These are phyloP conservation scores for Ceratocystis alfenasii DNA, from an alignment of 2,329 filamentous ascomycete genomes.

Conservation along the genomic window DNA sequence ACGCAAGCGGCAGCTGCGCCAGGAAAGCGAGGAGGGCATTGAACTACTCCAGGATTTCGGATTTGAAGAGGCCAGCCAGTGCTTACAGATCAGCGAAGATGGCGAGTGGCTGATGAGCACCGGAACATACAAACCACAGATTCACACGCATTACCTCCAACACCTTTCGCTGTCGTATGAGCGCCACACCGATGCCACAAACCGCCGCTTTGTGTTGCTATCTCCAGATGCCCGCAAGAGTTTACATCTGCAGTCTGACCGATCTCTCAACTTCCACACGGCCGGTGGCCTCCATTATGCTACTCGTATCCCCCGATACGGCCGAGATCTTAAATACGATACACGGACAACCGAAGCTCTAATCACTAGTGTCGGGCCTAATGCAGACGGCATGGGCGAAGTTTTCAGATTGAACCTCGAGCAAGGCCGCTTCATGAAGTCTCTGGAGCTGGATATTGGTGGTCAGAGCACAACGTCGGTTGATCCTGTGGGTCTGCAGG, in stretches of 20 bases:
- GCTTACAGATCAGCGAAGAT: constrained; percentile 82
- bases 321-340: constrained; percentile 79
- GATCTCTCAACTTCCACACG: constrained; percentile 86
- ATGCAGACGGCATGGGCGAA: constrained; percentile 74
- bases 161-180: constrained; percentile 89
- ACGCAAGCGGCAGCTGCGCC: constrained; percentile 81
- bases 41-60: constrained; percentile 96
- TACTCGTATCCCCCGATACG: constrained; percentile 83
- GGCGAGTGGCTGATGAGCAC: constrained; percentile 96
- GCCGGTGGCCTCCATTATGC: constrained; percentile 77
- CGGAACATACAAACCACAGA: constrained; percentile 63
- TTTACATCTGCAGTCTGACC: constrained; percentile 82
- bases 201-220: constrained; percentile 80
- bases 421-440: constrained; percentile 83
- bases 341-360: constrained; percentile 71
- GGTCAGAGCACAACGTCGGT: constrained; percentile 40
- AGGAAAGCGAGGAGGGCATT: constrained; percentile 84
- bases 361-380: constrained; percentile 76
- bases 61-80: constrained; percentile 89
- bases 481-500: constrained; percentile 65
- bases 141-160: constrained; percentile 89
- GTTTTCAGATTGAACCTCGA: constrained; percentile 90
- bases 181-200: constrained; percentile 81
- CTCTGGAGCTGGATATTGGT: constrained; percentile 82
- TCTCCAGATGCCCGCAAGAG: constrained; percentile 90